Evolutionary conservation across 352 stramenopile species (phyloP).

Genomic region (Phytophthora gonapodyides): DNA sequence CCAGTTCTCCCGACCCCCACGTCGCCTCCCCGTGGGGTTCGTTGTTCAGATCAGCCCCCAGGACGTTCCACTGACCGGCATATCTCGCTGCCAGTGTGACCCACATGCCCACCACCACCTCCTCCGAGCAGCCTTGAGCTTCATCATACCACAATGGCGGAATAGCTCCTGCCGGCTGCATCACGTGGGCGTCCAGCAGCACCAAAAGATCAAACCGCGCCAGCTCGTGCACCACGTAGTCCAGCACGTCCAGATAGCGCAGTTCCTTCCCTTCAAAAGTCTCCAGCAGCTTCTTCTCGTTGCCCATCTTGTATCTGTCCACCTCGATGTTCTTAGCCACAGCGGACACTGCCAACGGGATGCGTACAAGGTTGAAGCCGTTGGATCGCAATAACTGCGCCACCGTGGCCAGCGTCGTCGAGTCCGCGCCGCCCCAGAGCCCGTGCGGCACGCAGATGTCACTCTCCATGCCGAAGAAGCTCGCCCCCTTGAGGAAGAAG

Average conservation of each 20-base stretch:
- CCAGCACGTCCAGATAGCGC: conserved; percentile 58
- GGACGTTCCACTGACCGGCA: conserved; percentile 45
- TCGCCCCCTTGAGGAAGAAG: conserved; percentile 63
- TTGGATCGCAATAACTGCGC: conserved; percentile 41
- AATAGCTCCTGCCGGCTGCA: conserved; percentile 43
- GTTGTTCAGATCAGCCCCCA: conserved; percentile 63
- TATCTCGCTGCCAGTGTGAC: conserved; percentile 42
- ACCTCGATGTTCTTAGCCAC: conserved; percentile 41
- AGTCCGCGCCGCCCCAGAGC: conserved; percentile 58
- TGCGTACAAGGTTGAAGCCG: conserved; percentile 56
- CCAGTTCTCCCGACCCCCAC: conserved; percentile 44
- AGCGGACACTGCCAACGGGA: conserved; percentile 54
- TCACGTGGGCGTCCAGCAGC: conserved; percentile 56
- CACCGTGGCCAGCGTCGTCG: conserved; percentile 49
- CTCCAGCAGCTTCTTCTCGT: conserved; percentile 40
- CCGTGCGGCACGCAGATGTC: conserved; percentile 64
- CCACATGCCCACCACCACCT: conserved; percentile 40
- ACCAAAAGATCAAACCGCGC: conserved; percentile 42
- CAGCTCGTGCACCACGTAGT: conserved; percentile 48
- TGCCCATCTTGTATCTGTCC: conserved; percentile 49
- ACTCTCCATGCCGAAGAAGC: conserved; percentile 69
- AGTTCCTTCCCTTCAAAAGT: conserved; percentile 37
- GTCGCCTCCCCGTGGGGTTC: conserved; percentile 55
- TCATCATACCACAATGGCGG: conserved; percentile 52
- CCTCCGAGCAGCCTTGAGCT: conserved; percentile 20